Evolutionary conservation across 2,329 filamentous ascomycete species (phyloP), one percentile per base, ranked within the genome.

Genomic region (Alternaria hordeiaustralica): DNA sequence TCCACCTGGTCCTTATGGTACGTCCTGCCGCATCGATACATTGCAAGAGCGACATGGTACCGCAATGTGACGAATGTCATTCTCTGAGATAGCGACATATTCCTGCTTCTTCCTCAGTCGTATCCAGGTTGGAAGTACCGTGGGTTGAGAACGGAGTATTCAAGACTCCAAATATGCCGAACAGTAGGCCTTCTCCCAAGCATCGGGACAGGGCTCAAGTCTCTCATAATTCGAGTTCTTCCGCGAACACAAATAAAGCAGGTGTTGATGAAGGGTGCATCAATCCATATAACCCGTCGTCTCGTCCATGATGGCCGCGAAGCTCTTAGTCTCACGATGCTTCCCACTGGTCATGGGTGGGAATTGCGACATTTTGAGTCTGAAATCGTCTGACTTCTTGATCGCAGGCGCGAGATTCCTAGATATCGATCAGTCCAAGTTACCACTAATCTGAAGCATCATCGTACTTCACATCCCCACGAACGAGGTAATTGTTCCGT

Each of bases 401-500:
- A 90, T 79, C 3, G 85, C 84, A 28, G 77, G 67, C 6, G 78
- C 65, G 15, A 90, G 77, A 51, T 85, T 75, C 43, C 86, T 87
- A 58, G 0, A 7, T 4, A 1, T 1, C 8, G 3, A 4, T 72
- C 28, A 69, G 61, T 18, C 15, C 15, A 33, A 3, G 7, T 2
- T 7, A n/a, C 8, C 7, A n/a, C 9, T 4, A 4, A 4, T 21
- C 9, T 5, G 3, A 56, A 28, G 21, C 28, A 26, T 5, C 5
- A n/a, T 56, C 86, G 59, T 85, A 93, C 90, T 86, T 84, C 45
- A 93, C 81, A 57, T 85, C 83, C 11, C 91, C 92, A 71, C 90
- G 86, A n/a, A 94, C 85, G 3, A 93, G 88, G 80, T 96, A 97
- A 23, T 91, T 90, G 69, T 93, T 88, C 23, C 84, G 82, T 30